Base-by-base conservation (phyloP, 2,329 filamentous ascomycete species). In the Sordariomycetes sp. region DNA sequence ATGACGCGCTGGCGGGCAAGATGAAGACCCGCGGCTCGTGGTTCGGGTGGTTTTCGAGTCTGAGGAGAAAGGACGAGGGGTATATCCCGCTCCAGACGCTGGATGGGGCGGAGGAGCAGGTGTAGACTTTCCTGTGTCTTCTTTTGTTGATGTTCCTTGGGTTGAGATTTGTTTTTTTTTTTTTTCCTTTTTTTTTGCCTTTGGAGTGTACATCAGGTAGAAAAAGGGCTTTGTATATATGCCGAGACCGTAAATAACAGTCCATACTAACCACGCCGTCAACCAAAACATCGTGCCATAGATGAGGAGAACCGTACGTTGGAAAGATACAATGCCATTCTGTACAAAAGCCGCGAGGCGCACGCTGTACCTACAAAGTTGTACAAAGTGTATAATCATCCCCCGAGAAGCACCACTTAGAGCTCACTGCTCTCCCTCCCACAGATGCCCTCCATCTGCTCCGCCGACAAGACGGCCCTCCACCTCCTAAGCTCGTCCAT, bases 1-100 rank as follows among this genome's bases (percentile, higher is more conserved):
- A 89, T 52, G 82, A 87, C 62, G 80, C 80, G 7, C 74, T 76
- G 15, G 73, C 86, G 35, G 82, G 79, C 62, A 80, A 80, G 57
- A 53, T 24, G 24, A 52, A 13, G 39, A 17, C 17, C 3, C 39
- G 42, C 39, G 51, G 57, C 4, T 22, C 48, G 20, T 51, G 28
- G 56, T 65, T 75, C 17, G 71, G 70, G 4, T 72, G 74, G 62
- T 65, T 71, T 61, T 62, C 73, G 51, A 62, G 66, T 24, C 61
- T 75, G 54, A 71, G 65, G 55, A 70, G 70, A 60, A 72, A 74
- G 59, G 76, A 78, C 28, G 78, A 75, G 53, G 81, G 80, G 5
- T 86, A 86, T 63, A 78, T 85, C 53, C 79, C 80, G 57, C 67
- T 86, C 61, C 72, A 76, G 56, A 76, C 74, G 56, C 65, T 83